Percentiles rank a stretch among this genome's conserved stretches.
Conservation (phyloP, 306 rosid species). For the Cucurbita moschata region DNA sequence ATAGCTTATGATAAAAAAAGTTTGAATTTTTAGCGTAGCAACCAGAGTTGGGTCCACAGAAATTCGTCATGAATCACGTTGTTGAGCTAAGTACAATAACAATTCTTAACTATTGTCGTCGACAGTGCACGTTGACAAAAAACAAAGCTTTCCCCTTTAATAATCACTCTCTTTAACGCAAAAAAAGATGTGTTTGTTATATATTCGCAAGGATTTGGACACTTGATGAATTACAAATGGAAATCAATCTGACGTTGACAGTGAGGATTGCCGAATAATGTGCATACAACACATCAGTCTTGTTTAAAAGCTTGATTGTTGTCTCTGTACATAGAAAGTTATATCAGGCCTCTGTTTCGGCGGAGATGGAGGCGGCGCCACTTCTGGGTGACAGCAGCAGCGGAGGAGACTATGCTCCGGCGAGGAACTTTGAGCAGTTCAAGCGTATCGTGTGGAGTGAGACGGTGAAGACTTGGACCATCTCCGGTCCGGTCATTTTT, state of each 20-base stretch:
- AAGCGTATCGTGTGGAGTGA: conserved; percentile 25
- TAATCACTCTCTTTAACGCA: not conserved
- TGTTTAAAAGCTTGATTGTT: not conserved
- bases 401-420: conserved; percentile 19
- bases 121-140: not conserved
- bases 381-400: not conserved
- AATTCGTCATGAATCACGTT: not conserved
- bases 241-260: not conserved
- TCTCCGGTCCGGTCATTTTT: conserved; percentile 29
- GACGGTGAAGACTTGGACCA: conserved; percentile 21
- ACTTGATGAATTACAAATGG: too few species aligned
- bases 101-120: not conserved
- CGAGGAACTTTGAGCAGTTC: conserved; percentile 4
- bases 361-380: conserved; percentile 4
- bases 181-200: not conserved
- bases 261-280: not conserved
- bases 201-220: not conserved
- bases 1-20: too few species aligned
- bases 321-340: not conserved
- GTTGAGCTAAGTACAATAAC: not conserved
- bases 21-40: too few species aligned
- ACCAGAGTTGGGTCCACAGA: too few species aligned
- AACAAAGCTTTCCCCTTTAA: not conserved
- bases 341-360: not conserved
- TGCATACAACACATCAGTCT: not conserved